Conservation (phyloP, 768 basidiomycete species). For the Phanerodontia chrysosporium region DNA sequence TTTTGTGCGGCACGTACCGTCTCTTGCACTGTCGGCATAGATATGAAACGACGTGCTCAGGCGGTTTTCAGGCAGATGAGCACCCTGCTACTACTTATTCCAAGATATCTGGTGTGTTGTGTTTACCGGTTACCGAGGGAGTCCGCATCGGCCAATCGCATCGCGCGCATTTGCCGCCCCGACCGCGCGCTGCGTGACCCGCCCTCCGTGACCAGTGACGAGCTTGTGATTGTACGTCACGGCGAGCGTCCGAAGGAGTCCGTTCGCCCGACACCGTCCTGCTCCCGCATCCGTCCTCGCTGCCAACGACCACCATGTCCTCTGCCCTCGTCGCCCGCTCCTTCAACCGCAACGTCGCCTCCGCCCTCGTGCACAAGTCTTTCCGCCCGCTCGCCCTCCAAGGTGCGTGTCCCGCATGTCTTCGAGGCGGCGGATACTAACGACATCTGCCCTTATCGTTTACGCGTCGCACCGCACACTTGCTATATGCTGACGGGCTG, state of each 20-base stretch:
- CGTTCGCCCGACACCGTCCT: conserved; percentile 3
- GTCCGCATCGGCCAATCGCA: neutral
- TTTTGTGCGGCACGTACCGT: too few species aligned
- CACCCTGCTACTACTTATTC: too few species aligned
- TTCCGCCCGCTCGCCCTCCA: conserved; percentile 35
- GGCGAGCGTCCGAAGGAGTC: conserved; percentile 5
- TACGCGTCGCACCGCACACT: neutral
- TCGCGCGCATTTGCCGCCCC: neutral
- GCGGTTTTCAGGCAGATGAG: too few species aligned
- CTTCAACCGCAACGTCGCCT: conserved; percentile 38
- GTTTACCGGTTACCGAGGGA: too few species aligned
- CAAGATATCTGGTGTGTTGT: too few species aligned
- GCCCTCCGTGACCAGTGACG: conserved; percentile 1
- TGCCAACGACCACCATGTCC: conserved; percentile 38
- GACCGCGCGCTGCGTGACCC: neutral
- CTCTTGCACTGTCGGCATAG: too few species aligned
- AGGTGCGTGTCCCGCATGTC: conserved; percentile 28
- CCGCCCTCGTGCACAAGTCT: conserved; percentile 34
- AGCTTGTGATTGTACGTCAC: conserved; percentile 10
- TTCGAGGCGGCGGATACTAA: neutral
- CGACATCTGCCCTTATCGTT: neutral
- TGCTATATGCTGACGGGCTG: neutral
- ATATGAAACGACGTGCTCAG: too few species aligned
- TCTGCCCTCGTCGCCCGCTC: conserved; percentile 46
- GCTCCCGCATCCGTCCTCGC: conserved; percentile 3